Percentiles rank a stretch among this genome's conserved stretches.
These are phyloP conservation scores for Suhomyces choctaworum DNA, from an alignment of 1,139 yeast genomes.

Conservation along the genomic window DNA sequence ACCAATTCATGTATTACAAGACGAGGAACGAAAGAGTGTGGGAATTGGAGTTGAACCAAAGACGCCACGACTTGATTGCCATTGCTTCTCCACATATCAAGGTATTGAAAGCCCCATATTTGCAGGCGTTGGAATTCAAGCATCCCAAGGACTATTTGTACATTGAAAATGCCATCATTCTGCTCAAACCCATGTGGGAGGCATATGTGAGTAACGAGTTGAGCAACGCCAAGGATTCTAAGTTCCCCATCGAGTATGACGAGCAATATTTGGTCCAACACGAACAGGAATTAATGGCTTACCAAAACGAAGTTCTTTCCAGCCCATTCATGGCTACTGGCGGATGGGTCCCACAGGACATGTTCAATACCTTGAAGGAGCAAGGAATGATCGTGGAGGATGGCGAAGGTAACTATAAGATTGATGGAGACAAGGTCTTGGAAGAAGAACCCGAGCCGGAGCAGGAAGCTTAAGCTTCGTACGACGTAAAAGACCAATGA, in stretches of 20 bases:
- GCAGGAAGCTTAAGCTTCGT: too few relatives aligned
- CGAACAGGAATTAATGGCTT: slow-evolving; percentile 58
- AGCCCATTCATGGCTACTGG: slow-evolving; percentile 88
- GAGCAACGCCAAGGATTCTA: slow-evolving; percentile 42
- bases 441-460: slow-evolving; percentile 15
- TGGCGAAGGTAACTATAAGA: slow-evolving; percentile 36
- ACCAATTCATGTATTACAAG: slow-evolving; percentile 80
- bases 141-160: slow-evolving; percentile 62
- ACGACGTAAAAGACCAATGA: too few relatives aligned
- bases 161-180: slow-evolving; percentile 67
- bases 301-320: slow-evolving; percentile 65
- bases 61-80: slow-evolving; percentile 66
- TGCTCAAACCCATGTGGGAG: slow-evolving; percentile 75
- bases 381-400: slow-evolving; percentile 59
- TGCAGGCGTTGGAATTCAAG: slow-evolving; percentile 65
- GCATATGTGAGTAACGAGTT: slow-evolving; percentile 64
- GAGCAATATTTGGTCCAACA: slow-evolving; percentile 58
- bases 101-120: slow-evolving; percentile 62
- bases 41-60: slow-evolving; percentile 73
- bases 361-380: slow-evolving; percentile 69
- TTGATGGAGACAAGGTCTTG: slow-evolving; percentile 43
- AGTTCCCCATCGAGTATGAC: slow-evolving; percentile 63
- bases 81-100: slow-evolving; percentile 78
- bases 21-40: slow-evolving; percentile 90
- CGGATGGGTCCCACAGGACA: slow-evolving; percentile 95